Percentiles rank a stretch among this genome's conserved stretches.
Conservation (phyloP, 371 early-diverging fungal genomes). For the Mucor circinelloides region DNA sequence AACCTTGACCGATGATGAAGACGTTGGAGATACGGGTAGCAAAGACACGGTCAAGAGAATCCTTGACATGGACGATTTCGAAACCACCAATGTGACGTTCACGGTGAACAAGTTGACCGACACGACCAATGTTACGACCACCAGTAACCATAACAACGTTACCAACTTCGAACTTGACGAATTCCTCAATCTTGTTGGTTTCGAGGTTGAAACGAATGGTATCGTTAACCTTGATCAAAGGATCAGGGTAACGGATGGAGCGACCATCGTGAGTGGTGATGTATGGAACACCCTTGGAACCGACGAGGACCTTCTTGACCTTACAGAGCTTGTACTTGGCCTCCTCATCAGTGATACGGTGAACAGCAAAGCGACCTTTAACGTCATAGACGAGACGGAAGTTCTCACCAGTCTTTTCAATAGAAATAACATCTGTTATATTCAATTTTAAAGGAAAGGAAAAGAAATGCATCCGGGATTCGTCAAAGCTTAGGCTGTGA, state of each 20-base stretch:
- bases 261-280: constrained; percentile 99
- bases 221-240: constrained; percentile 98
- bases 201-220: constrained; percentile 97
- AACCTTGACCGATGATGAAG: constrained; percentile 85
- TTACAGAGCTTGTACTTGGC: constrained; percentile 99
- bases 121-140: constrained; percentile 99
- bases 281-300: constrained; percentile 95
- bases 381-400: constrained; percentile 99
- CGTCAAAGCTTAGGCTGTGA: constrained; percentile 55
- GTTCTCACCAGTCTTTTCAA: constrained; percentile 99
- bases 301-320: constrained; percentile 93
- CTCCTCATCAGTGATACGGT: constrained; percentile 98
- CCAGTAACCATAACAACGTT: constrained; percentile 97
- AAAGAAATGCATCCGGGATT: constrained; percentile 52
- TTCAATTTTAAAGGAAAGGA: constrained; percentile 19
- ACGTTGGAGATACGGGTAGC: constrained; percentile 93
- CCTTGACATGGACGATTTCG: constrained; percentile 95
- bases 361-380: constrained; percentile 99
- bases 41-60: constrained; percentile 85
- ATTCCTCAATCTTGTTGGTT: constrained; percentile 92
- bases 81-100: constrained; percentile 98
- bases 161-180: constrained; percentile 95
- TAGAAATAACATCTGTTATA: constrained; percentile 89
- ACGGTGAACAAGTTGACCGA: constrained; percentile 97
- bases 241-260: constrained; percentile 99